These are phyloP conservation scores for Echinosophora koreensis DNA, from an alignment of 306 rosid genomes.

Conservation along the genomic window DNA sequence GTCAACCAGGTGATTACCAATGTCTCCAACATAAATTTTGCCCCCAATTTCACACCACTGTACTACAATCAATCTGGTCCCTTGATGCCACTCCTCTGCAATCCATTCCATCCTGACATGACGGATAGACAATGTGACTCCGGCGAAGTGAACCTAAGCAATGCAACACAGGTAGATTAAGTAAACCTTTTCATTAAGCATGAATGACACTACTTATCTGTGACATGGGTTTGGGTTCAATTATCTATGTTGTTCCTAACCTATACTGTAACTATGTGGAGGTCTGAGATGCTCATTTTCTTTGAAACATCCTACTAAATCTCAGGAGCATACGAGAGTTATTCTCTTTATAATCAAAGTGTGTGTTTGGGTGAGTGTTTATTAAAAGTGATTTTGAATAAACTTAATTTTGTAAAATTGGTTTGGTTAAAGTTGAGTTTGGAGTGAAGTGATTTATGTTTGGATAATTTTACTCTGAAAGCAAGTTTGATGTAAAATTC, in stretches of 20 bases:
- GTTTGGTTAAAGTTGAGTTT: too few relatives aligned
- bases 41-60: constrained; percentile 57
- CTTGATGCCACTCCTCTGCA: constrained; percentile 73
- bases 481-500: too few relatives aligned
- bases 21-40: constrained; percentile 63
- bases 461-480: too few relatives aligned
- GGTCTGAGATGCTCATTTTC: neutral
- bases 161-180: constrained; percentile 66
- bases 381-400: too few relatives aligned
- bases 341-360: neutral
- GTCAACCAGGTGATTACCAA: constrained; percentile 67
- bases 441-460: too few relatives aligned
- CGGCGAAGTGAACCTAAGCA: constrained; percentile 61
- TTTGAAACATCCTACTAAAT: neutral
- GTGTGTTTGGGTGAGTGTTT: too few relatives aligned
- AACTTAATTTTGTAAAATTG: too few relatives aligned
- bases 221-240: neutral
- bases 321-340: neutral
- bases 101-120: constrained; percentile 68
- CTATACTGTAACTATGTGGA: neutral
- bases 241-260: too few relatives aligned
- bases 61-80: constrained; percentile 89
- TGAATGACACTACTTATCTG: neutral
- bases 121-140: constrained; percentile 60
- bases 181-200: constrained; percentile 23